phyloP scores from a whole-genome alignment of 306 rosid genomes.

The Cajanus cajan region DNA sequence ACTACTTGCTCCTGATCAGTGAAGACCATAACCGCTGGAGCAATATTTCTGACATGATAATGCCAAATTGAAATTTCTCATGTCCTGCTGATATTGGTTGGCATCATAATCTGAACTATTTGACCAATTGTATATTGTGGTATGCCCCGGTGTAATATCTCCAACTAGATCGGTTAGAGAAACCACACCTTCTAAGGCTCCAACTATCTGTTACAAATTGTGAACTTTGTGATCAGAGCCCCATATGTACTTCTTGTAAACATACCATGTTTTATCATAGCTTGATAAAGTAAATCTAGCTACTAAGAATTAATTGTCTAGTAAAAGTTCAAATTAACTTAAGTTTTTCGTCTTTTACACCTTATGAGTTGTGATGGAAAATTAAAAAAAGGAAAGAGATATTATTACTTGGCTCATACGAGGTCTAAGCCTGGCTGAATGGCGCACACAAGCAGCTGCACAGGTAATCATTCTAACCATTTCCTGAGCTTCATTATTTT shows the following conservation, averaged over 20 bases:
- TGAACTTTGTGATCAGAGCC: neutral
- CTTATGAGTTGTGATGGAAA: neutral
- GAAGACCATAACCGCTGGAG: constrained; percentile 20
- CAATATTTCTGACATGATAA: constrained; percentile 1
- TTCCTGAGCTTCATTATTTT: constrained; percentile 43
- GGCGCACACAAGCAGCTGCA: constrained; percentile 59
- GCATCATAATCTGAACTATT: constrained; percentile 30
- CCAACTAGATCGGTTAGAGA: constrained; percentile 40
- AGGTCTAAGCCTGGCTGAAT: constrained; percentile 54
- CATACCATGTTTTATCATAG: neutral
- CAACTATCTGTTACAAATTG: constrained; percentile 39
- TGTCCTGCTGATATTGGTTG: constrained; percentile 27
- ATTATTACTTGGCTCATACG: constrained; percentile 56
- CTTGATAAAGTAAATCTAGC: neutral
- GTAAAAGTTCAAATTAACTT: neutral
- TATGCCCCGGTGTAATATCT: constrained; percentile 29
- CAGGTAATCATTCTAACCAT: constrained; percentile 55
- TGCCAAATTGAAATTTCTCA: constrained; percentile 26
- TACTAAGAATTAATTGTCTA: neutral
- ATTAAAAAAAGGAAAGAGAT: neutral
- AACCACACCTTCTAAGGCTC: constrained; percentile 53
- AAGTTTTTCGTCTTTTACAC: neutral
- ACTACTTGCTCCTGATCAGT: constrained; percentile 22
- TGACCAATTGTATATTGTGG: constrained; percentile 27
- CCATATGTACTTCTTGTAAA: neutral